phyloP scores from a whole-genome alignment of 2,329 filamentous ascomycete species.

The Xylariaceae sp. region DNA sequence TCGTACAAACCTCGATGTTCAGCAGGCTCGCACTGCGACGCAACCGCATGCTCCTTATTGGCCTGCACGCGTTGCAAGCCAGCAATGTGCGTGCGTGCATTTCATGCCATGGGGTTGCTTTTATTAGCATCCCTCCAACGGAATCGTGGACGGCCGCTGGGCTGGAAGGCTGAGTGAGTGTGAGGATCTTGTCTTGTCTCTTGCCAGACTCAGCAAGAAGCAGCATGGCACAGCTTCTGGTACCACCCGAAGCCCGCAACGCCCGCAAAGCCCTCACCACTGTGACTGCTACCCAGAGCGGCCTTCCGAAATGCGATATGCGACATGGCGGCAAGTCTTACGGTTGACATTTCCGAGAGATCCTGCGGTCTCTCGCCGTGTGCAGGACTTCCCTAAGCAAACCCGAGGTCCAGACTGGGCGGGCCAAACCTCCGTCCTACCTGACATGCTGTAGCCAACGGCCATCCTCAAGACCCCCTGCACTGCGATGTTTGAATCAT shows the following conservation, averaged over 20 bases:
- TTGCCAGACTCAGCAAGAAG: neutral
- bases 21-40: conserved; percentile 1
- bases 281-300: neutral
- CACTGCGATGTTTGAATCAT: neutral
- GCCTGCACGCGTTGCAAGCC: no score
- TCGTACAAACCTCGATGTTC: neutral
- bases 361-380: conserved; percentile 2
- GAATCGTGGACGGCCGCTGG: conserved; percentile 1
- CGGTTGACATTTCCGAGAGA: conserved; percentile 9
- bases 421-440: neutral
- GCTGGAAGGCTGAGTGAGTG: conserved; percentile 3
- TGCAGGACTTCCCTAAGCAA: neutral
- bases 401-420: neutral
- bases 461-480: neutral
- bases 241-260: neutral
- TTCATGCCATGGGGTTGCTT: conserved; percentile 7
- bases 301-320: conserved; percentile 3
- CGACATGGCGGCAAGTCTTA: conserved; percentile 1
- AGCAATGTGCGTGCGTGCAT: neutral
- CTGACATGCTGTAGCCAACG: neutral
- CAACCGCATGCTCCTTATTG: neutral
- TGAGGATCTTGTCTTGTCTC: neutral
- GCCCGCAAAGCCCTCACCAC: neutral
- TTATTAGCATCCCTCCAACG: conserved; percentile 10
- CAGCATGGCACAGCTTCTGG: conserved; percentile 6